Evolutionary conservation across 139 green algal species (phyloP).

Genomic region (Dunaliella primolecta): DNA sequence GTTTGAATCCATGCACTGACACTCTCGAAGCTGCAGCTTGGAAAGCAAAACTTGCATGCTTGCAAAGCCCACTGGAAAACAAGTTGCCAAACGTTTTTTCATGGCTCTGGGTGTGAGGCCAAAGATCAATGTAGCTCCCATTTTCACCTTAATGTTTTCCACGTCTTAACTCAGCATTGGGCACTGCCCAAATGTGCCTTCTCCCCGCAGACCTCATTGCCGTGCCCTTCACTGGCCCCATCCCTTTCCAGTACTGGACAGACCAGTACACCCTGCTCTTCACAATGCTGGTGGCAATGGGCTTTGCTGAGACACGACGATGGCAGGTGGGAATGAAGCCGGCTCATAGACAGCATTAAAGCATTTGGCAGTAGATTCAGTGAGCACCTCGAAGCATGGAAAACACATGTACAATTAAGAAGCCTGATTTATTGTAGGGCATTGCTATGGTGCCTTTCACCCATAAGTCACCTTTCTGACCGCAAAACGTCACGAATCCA

Average conservation of each 20-base stretch:
- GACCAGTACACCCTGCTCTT: slow-evolving; percentile 84
- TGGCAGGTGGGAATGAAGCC: too few relatives aligned
- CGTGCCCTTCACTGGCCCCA: slow-evolving; percentile 68
- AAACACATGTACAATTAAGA: too few relatives aligned
- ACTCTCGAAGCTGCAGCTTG: neutral
- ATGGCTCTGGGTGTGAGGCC: too few relatives aligned
- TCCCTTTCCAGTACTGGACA: slow-evolving; percentile 78
- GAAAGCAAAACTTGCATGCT: neutral
- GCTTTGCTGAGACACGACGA: slow-evolving; percentile 83
- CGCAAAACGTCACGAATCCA: too few relatives aligned
- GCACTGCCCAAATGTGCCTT: neutral
- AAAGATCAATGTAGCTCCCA: neutral
- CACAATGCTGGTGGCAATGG: slow-evolving; percentile 77
- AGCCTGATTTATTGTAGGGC: too few relatives aligned
- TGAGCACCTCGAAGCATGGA: too few relatives aligned
- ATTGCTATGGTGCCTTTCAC: too few relatives aligned
- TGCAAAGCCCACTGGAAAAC: neutral
- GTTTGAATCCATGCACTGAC: neutral
- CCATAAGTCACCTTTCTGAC: too few relatives aligned
- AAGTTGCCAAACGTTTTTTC: too few relatives aligned
- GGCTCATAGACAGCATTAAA: too few relatives aligned
- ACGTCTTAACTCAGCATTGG: neutral
- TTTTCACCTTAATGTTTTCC: neutral
- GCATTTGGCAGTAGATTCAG: too few relatives aligned
- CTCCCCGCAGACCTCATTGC: neutral